Conservation (phyloP, 2,329 filamentous ascomycete species). For the Colletotrichum somersetense region DNA sequence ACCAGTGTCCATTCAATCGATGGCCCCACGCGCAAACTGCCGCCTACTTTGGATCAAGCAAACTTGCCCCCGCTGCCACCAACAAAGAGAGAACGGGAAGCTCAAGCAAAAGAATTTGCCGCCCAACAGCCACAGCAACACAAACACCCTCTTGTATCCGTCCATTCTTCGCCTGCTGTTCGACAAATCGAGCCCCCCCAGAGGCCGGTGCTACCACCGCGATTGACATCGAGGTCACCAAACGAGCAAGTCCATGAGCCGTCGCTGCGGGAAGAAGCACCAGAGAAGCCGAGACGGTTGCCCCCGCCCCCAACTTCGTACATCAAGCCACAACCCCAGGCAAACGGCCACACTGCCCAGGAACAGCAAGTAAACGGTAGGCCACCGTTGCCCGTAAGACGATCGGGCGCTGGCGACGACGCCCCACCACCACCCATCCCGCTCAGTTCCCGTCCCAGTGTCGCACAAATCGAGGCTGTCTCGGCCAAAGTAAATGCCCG, state of each 20-base stretch:
- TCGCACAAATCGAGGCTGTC: constrained; percentile 63
- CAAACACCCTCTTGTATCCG: constrained; percentile 52
- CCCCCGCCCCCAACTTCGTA: constrained; percentile 38
- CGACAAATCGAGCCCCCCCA: constrained; percentile 50
- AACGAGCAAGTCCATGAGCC: constrained; percentile 44
- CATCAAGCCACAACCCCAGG: constrained; percentile 29
- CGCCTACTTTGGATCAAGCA: constrained; percentile 68
- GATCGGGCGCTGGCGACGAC: constrained; percentile 45
- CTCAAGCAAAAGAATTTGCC: constrained; percentile 51
- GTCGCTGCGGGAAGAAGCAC: constrained; percentile 24
- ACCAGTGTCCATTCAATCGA: constrained; percentile 63
- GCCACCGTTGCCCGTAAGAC: constrained; percentile 36
- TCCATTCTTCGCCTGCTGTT: constrained; percentile 55
- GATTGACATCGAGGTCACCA: constrained; percentile 63
- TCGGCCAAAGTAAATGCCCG: constrained; percentile 50
- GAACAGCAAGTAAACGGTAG: constrained; percentile 38
- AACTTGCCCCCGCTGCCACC: constrained; percentile 70
- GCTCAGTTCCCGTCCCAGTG: constrained; percentile 63
- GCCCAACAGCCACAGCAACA: constrained; percentile 40
- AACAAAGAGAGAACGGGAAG: constrained; percentile 66
- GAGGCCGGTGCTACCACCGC: constrained; percentile 62
- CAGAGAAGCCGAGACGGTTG: constrained; percentile 35
- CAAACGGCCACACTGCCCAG: constrained; percentile 44
- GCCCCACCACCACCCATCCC: constrained; percentile 68
- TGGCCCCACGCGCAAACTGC: constrained; percentile 61